Evolutionary conservation across 805 yeast genomes (phyloP).

Genomic region (Blastobotrys parvus): DNA sequence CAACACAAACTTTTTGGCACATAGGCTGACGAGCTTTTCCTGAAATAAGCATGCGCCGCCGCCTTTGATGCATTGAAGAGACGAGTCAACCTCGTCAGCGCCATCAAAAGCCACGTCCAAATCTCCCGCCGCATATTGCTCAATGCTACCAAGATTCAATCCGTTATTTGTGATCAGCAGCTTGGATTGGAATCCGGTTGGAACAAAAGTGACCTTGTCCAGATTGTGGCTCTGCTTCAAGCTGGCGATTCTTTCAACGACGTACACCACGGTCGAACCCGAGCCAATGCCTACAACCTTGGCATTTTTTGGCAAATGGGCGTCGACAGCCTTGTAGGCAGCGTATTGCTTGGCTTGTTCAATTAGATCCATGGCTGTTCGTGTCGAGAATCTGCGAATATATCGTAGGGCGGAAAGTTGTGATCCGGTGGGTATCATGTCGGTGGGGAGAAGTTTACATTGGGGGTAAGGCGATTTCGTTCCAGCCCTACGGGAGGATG

Average conservation of each 20-base stretch:
- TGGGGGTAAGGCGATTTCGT: no score
- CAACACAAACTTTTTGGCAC: conserved; percentile 66
- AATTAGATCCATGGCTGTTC: conserved; percentile 31
- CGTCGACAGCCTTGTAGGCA: conserved; percentile 89
- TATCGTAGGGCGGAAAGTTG: no score
- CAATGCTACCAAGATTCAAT: conserved; percentile 67
- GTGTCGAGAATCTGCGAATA: no score
- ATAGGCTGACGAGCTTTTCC: conserved; percentile 85
- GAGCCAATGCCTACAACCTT: conserved; percentile 89
- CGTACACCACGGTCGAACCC: conserved; percentile 96
- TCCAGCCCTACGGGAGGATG: no score
- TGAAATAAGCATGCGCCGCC: conserved; percentile 98
- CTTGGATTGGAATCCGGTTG: conserved; percentile 95
- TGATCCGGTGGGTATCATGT: no score
- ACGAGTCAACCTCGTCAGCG: conserved; percentile 88
- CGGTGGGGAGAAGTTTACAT: no score
- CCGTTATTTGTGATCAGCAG: conserved; percentile 79
- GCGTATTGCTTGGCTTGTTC: conserved; percentile 86
- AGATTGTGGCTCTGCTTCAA: conserved; percentile 33
- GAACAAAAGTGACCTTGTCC: conserved; percentile 63
- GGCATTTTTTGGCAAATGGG: conserved; percentile 60
- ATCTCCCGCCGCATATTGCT: conserved; percentile 55
- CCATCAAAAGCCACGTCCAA: conserved; percentile 96
- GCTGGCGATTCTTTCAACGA: conserved; percentile 88
- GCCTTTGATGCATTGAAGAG: conserved; percentile 85